Conservation (phyloP, 2,329 filamentous ascomycete genomes). For the Ascochyta clinopodiicola region DNA sequence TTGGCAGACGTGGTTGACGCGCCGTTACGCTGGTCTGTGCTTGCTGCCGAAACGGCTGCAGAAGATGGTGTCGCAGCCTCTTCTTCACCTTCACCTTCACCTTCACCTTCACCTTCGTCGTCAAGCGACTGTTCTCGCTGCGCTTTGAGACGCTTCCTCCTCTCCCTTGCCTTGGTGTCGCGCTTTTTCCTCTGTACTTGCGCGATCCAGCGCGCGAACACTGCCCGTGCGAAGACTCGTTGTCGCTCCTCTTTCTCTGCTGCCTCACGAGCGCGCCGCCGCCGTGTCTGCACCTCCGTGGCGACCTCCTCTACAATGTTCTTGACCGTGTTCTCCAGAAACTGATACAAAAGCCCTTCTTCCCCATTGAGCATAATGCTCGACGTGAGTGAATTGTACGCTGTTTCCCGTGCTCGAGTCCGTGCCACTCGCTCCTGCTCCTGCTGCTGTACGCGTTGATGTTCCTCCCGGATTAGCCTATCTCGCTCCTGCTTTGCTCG, state of each 20-base stretch:
- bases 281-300: constrained; percentile 44
- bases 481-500: constrained; percentile 29
- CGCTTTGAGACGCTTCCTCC: constrained; percentile 35
- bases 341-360: constrained; percentile 55
- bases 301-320: constrained; percentile 45
- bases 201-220: constrained; percentile 32
- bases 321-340: constrained; percentile 49
- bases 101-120: constrained; percentile 4
- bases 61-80: constrained; percentile 4
- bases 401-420: constrained; percentile 23
- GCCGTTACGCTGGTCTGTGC: constrained; percentile 12
- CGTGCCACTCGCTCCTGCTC: constrained; percentile 27
- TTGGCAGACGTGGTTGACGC: constrained; percentile 22
- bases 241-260: constrained; percentile 25
- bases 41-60: constrained; percentile 1
- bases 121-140: constrained; percentile 21
- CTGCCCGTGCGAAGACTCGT: constrained; percentile 27
- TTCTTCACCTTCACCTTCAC: no score
- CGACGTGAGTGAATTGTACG: constrained; percentile 44
- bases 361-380: constrained; percentile 47
- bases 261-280: constrained; percentile 25
- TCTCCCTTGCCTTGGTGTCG: constrained; percentile 25
- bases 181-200: constrained; percentile 36
- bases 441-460: constrained; percentile 26
- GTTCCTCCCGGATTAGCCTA: constrained; percentile 26